These are phyloP conservation scores for Aspergillus glaucus DNA, from an alignment of 2,329 filamentous ascomycete genomes.

Conservation along the genomic window DNA sequence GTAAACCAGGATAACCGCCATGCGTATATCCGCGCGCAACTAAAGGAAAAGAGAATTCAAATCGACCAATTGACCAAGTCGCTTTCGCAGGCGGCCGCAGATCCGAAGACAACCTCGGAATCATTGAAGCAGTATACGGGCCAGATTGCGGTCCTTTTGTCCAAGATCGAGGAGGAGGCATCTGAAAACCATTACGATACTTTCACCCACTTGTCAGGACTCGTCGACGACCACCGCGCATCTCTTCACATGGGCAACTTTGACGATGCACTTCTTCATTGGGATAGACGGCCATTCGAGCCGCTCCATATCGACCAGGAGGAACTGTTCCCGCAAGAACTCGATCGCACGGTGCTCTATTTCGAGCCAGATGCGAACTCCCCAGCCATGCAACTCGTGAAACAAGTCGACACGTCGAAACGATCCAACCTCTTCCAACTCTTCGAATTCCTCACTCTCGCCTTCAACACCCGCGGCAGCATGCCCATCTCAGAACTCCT, in stretches of 20 bases:
- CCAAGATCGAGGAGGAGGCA: conserved; percentile 4
- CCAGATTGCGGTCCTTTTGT: conserved; percentile 10
- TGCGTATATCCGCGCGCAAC: conserved; percentile 6
- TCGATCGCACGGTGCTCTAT: conserved; percentile 28
- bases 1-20: conserved; percentile 23
- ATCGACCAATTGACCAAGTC: conserved; percentile 23
- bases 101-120: conserved; percentile 12
- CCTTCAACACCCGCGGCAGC: conserved; percentile 18
- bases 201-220: conserved; percentile 31
- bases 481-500: conserved; percentile 24
- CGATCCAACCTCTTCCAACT: conserved; percentile 15
- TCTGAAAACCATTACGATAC: conserved; percentile 20
- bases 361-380: conserved; percentile 28
- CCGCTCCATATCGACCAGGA: conserved; percentile 52
- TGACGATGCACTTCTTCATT: conserved; percentile 51
- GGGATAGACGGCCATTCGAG: conserved; percentile 66
- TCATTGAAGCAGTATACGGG: conserved; percentile 18
- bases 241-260: conserved; percentile 24
- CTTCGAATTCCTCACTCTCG: conserved; percentile 20
- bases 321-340: conserved; percentile 61
- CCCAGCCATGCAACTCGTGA: conserved; percentile 13
- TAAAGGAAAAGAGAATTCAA: conserved; percentile 12
- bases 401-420: conserved; percentile 9
- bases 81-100: conserved; percentile 20
- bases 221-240: conserved; percentile 51